These are phyloP conservation scores for Colletotrichum ledebouriae DNA, from an alignment of 2,329 filamentous ascomycete species.

Conservation along the genomic window DNA sequence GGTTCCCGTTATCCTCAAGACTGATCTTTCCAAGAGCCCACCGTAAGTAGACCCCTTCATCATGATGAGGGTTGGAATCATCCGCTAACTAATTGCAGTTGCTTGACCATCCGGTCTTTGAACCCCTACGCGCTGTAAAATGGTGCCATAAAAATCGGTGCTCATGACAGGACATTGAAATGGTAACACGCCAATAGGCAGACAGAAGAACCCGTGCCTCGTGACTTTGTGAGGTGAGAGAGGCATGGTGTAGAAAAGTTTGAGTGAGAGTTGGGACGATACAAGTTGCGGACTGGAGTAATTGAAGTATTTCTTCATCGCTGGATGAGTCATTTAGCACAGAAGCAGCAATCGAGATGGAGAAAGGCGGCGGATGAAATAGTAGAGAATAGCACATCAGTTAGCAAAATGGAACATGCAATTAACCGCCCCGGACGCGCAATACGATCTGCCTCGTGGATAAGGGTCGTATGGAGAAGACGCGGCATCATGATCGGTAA, in stretches of 20 bases:
- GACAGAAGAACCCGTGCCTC: not conserved
- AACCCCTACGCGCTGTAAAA: slow-evolving; percentile 79
- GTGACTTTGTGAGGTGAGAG: not conserved
- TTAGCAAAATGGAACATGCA: slow-evolving; percentile 39
- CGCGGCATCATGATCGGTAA: too few species aligned
- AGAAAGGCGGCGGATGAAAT: slow-evolving; percentile 36
- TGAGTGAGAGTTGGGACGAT: slow-evolving; percentile 34
- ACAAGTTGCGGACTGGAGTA: slow-evolving; percentile 26
- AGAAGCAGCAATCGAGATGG: slow-evolving; percentile 26
- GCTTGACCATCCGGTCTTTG: slow-evolving; percentile 85
- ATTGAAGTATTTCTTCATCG: slow-evolving; percentile 39
- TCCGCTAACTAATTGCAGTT: slow-evolving; percentile 67
- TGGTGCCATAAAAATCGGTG: slow-evolving; percentile 12
- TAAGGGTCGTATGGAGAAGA: not conserved
- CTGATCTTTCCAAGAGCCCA: slow-evolving; percentile 97
- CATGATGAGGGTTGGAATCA: not conserved
- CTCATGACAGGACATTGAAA: slow-evolving; percentile 7
- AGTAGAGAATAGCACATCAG: slow-evolving; percentile 41
- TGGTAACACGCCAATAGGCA: slow-evolving; percentile 1
- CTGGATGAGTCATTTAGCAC: slow-evolving; percentile 41
- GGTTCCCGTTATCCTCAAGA: slow-evolving; percentile 98
- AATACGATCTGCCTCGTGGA: not conserved
- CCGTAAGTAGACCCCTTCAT: slow-evolving; percentile 78
- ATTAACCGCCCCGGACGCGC: slow-evolving; percentile 14
- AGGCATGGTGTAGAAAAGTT: slow-evolving; percentile 38